phyloP scores from a whole-genome alignment of 1,284 basidiomycete species.

The Anthracocystis walkeri region DNA sequence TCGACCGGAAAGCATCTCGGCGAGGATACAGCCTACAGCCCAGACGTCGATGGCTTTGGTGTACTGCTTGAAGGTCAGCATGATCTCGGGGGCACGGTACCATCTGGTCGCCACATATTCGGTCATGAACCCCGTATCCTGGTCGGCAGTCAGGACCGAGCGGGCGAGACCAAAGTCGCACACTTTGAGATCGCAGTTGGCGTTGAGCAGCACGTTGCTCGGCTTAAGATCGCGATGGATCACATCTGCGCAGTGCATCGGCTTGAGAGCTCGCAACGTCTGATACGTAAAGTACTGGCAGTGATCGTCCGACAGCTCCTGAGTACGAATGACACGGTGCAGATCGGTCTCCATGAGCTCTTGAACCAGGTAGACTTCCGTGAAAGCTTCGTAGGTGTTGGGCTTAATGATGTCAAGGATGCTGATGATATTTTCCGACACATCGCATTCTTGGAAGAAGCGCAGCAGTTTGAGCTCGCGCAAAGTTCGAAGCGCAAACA shows the following conservation, averaged over 20 bases:
- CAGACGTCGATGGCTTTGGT: conserved; percentile 74
- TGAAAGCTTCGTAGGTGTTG: conserved; percentile 82
- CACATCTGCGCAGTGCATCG: conserved; percentile 68
- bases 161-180: conserved; percentile 70
- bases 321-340: conserved; percentile 69
- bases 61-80: conserved; percentile 70
- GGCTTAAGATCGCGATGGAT: conserved; percentile 68
- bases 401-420: conserved; percentile 64
- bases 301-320: conserved; percentile 77
- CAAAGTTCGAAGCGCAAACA: conserved; percentile 68
- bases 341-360: conserved; percentile 69
- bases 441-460: conserved; percentile 66
- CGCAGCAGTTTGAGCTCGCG: conserved; percentile 68
- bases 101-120: conserved; percentile 70
- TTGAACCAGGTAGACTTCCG: conserved; percentile 86
- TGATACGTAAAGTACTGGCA: conserved; percentile 96
- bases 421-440: conserved; percentile 66
- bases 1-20: conserved; percentile 90
- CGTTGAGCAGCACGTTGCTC: conserved; percentile 65
- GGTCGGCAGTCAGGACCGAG: conserved; percentile 64
- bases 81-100: conserved; percentile 69
- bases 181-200: conserved; percentile 68
- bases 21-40: conserved; percentile 91
- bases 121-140: conserved; percentile 68
- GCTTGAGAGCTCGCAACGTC: conserved; percentile 68